These are phyloP conservation scores for Penicillium concentricum DNA, from an alignment of 2,329 filamentous ascomycete genomes.

Conservation along the genomic window DNA sequence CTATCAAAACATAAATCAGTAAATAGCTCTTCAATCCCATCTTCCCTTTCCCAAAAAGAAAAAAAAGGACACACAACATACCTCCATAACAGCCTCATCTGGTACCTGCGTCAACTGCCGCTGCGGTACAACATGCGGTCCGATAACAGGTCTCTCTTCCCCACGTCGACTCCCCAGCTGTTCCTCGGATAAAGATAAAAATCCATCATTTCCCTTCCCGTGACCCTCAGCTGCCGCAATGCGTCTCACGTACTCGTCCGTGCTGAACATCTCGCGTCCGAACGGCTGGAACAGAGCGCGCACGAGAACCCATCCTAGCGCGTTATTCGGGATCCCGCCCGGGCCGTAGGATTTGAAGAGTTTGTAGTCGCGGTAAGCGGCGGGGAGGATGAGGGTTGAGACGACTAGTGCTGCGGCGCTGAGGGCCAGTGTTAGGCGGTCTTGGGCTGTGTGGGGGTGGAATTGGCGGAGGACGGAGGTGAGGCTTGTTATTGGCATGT, in stretches of 20 bases:
- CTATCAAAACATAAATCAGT: conserved; percentile 14
- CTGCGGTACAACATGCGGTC: conserved; percentile 32
- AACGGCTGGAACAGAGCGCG: conserved; percentile 27
- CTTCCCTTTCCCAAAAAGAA: not conserved
- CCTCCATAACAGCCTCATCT: conserved; percentile 23
- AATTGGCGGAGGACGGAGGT: not conserved
- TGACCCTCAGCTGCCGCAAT: conserved; percentile 25
- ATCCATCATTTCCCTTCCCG: conserved; percentile 21
- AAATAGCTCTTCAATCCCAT: not conserved
- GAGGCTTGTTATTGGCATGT: conserved; percentile 3
- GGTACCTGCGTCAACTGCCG: conserved; percentile 30
- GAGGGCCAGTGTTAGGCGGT: conserved; percentile 17
- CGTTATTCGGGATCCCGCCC: conserved; percentile 38
- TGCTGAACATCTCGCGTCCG: conserved; percentile 29
- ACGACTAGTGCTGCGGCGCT: conserved; percentile 17
- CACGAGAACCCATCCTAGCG: conserved; percentile 35
- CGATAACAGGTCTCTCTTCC: conserved; percentile 23
- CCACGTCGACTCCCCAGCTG: conserved; percentile 16
- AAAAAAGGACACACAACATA: conserved; percentile 9
- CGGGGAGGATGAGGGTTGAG: conserved; percentile 20
- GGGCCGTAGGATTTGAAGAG: conserved; percentile 37
- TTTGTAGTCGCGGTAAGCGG: conserved; percentile 35
- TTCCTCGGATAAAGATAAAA: conserved; percentile 15
- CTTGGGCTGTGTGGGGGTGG: conserved; percentile 9
- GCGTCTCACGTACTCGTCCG: conserved; percentile 26